Base-by-base conservation (phyloP, 768 basidiomycete genomes). In the Podaxis sp. region DNA sequence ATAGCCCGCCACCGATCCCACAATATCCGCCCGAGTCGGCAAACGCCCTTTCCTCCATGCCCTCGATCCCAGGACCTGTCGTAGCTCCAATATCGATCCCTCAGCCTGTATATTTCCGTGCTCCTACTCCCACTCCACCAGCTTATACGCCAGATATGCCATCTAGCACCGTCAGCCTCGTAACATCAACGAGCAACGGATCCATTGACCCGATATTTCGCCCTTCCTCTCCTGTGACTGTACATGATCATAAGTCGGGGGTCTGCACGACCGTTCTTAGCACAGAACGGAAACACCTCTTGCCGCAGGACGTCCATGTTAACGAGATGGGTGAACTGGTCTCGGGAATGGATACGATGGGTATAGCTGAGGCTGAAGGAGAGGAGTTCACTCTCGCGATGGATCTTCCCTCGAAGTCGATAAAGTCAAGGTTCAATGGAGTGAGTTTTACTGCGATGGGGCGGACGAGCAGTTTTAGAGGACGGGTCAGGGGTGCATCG, bases 341-440 rank as follows among this genome's bases (percentile, higher is more conserved):
- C 28, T 42, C 66, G 44, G 64, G 61, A 15, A 63, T 44, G 39
- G 55, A 42, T 63, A 65, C 9, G 61, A 64, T 54, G 55, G 39
- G 52, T 26, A 7, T 61, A 52, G 52, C 24, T 24, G 70, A 66
- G 52, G 70, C 61, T 49, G 59, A 66, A 17, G 71, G 70, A n/a
- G 75, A 77, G 30, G 80, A 81, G 66, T 79, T 81, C 58, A 80
- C 79, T 13, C 69, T 81, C n/a, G 71, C 77, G 2, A 81, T 81
- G 80, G 79, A 80, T 64, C 59, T 80, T 1, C 75, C 77, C 0
- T 59, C 70, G 12, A 70, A 68, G 46, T 26, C 42, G 22, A 5
- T 56, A 6, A 46, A 42, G 2, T 52, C 61, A 19, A 62, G 48
- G 33, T 57, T 40, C 24, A 30, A 36, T 19, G 61, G 38, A 33